Percentiles rank a stretch among this genome's conserved stretches.
These are phyloP conservation scores for Pichia californica DNA, from an alignment of 805 yeast genomes.

Conservation along the genomic window DNA sequence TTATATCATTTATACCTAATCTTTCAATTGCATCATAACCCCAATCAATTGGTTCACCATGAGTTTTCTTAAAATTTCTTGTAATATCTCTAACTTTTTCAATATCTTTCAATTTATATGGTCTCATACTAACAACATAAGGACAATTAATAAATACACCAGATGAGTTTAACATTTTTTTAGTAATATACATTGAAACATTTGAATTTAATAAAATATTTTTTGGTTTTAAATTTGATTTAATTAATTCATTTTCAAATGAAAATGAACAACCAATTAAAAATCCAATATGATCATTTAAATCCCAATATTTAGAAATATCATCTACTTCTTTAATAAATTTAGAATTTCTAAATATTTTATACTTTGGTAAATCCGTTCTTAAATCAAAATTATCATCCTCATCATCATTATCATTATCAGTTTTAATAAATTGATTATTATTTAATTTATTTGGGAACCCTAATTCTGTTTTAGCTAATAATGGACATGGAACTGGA, in stretches of 20 bases:
- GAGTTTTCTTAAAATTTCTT: conserved; percentile 1
- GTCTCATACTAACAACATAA: conserved; percentile 6
- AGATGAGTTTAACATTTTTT: neutral
- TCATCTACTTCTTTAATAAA: neutral
- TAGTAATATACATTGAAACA: conserved; percentile 5
- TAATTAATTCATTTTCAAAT: conserved; percentile 1
- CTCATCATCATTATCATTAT: neutral
- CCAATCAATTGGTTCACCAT: conserved; percentile 8
- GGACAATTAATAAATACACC: neutral
- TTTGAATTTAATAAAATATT: neutral
- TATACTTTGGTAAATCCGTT: conserved; percentile 2
- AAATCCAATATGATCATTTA: conserved; percentile 1
- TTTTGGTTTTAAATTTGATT: neutral
- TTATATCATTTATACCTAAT: conserved; percentile 1
- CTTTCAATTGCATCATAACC: conserved; percentile 4
- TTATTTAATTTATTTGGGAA: neutral
- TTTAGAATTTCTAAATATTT: neutral
- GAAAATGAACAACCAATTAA: conserved; percentile 7
- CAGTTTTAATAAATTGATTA: too few relatives aligned
- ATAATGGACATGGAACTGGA: conserved; percentile 5
- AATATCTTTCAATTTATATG: neutral
- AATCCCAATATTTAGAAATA: neutral
- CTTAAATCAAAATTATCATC: conserved; percentile 1
- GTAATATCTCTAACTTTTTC: conserved; percentile 3
- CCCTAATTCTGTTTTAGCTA: conserved; percentile 2